Base-by-base conservation (phyloP, 805 yeast genomes). In the Naumovozyma castellii region DNA sequence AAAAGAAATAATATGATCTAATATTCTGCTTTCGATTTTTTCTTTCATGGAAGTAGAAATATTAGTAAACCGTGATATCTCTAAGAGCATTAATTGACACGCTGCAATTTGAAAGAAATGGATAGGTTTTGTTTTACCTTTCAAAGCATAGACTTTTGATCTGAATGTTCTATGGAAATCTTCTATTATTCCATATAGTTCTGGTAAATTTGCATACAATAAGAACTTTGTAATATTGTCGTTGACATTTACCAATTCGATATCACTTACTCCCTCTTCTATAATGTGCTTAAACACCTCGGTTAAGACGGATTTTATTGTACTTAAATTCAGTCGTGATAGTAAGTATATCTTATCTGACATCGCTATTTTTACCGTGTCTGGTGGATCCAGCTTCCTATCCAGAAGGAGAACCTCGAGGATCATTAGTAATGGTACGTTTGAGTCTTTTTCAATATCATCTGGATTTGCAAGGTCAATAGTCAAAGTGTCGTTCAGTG, bases 61-160 rank as follows among this genome's bases (percentile, higher is more conserved):
- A 30, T 41, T 46, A 2, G 56, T 28, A 39, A 49, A 60, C 15
- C 44, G 41, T 6, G 56, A 36, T n/a, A 56, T 39, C 35, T 57
- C 60, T 15, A 48, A 38, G 25, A 57, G 43, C 45, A 59, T 42
- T 5, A 59, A 29, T 36, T 54, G 62, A 32, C 64, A 59, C 1
- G 46, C 39, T 0, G 61, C 50, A 20, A 60, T 44, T 30, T 54
- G 53, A 34, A 43, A 56, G 41, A 60, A 59, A 38, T 59, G 63
- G 15, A 60, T 53, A 2, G 62, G 53, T 42, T 60, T 60, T 3
- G 59, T 56, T 34, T 46, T 50, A 4, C 44, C 44, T 22, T 50
- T 41, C 14, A 50, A 28, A 9, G 35, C 13, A 30, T 43, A 45
- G 2, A 56, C 57, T 36, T 54, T 58, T 1, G 49, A 43, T 14